phyloP scores from a whole-genome alignment of 1,284 basidiomycete genomes.

The Erythrobasidium hasegawianum region DNA sequence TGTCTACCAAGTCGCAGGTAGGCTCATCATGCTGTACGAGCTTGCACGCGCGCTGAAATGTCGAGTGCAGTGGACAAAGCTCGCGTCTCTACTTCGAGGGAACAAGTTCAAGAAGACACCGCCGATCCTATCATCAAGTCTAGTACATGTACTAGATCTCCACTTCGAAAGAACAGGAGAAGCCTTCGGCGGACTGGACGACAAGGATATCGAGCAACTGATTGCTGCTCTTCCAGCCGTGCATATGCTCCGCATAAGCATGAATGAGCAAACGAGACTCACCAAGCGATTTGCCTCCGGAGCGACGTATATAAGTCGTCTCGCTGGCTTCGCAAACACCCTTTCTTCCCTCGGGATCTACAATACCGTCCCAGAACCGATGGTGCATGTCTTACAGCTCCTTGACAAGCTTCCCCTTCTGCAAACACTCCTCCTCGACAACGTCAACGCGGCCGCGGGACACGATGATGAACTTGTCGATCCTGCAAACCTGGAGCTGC shows the following conservation, averaged over 20 bases:
- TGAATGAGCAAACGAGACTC: not conserved
- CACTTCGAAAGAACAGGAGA: slow-evolving; percentile 3
- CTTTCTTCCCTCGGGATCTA: slow-evolving; percentile 7
- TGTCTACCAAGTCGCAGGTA: not conserved
- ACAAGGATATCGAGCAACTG: slow-evolving; percentile 4
- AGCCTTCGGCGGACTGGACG: slow-evolving; percentile 13
- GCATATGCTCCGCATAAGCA: not conserved
- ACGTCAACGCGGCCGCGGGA: not conserved
- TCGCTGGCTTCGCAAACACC: not conserved
- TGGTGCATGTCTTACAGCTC: not conserved
- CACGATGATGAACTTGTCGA: not conserved
- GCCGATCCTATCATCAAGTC: not conserved
- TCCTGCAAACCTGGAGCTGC: not conserved
- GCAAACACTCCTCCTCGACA: slow-evolving; percentile 1
- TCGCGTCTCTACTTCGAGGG: slow-evolving; percentile 3
- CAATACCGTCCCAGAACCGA: slow-evolving; percentile 5
- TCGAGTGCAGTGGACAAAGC: slow-evolving; percentile 5
- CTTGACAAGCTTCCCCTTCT: slow-evolving; percentile 1
- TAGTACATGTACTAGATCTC: slow-evolving; percentile 8
- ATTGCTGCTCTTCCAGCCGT: not conserved
- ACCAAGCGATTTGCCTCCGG: not conserved
- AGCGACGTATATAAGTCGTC: not conserved
- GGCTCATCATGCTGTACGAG: too few relatives aligned
- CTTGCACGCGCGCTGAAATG: too few relatives aligned
- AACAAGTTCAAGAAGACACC: slow-evolving; percentile 27